A percentile compares a stretch with the other conserved stretches of the same genome.
Conservation (phyloP, 2,329 filamentous ascomycete genomes). For the Pseudopithomyces maydicus region DNA sequence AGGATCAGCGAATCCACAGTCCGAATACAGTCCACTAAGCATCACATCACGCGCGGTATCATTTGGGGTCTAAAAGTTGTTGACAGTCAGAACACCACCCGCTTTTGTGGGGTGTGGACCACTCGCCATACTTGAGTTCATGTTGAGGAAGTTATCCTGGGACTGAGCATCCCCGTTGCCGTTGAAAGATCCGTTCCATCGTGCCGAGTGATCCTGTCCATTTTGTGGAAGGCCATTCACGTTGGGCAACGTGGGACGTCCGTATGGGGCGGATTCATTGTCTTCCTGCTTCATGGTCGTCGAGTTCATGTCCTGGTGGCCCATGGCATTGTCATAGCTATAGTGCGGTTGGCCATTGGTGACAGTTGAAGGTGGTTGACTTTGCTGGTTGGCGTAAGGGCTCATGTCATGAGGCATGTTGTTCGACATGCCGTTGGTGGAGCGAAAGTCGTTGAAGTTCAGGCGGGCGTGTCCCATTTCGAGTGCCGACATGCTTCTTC, state of each 20-base stretch:
- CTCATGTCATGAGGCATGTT: constrained; percentile 31
- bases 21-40: constrained; percentile 56
- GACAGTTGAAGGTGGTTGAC: constrained; percentile 25
- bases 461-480: constrained; percentile 39
- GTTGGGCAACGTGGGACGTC: constrained; percentile 41
- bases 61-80: constrained; percentile 49
- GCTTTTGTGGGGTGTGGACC: constrained; percentile 50
- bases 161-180: constrained; percentile 38
- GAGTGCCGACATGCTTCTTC: constrained; percentile 43
- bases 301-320: constrained; percentile 38
- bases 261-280: constrained; percentile 33
- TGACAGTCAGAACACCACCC: constrained; percentile 48
- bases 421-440: constrained; percentile 33
- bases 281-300: constrained; percentile 44
- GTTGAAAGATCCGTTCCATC: constrained; percentile 52
- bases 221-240: constrained; percentile 42
- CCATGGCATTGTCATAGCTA: constrained; percentile 37
- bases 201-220: constrained; percentile 45
- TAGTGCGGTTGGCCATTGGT: constrained; percentile 33
- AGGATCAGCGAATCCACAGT: constrained; percentile 49
- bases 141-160: constrained; percentile 51
- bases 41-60: constrained; percentile 54
- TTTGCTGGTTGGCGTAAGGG: constrained; percentile 32
- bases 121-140: constrained; percentile 54
- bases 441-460: constrained; percentile 44